Evolutionary conservation across 805 yeast genomes (phyloP).

Genomic region (Kuraishia cidri): DNA sequence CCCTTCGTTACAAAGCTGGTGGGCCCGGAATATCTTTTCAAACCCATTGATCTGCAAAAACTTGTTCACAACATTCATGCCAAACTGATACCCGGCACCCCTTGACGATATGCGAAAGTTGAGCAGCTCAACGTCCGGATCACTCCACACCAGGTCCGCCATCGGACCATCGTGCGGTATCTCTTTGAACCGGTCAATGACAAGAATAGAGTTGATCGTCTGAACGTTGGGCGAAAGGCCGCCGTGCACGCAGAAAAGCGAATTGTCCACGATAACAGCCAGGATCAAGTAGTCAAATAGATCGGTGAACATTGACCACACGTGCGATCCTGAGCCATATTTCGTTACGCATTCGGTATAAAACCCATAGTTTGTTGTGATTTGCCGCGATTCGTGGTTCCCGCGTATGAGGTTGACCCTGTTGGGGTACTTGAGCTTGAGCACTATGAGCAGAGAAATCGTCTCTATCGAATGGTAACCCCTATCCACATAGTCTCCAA

Average conservation of each 20-base stretch:
- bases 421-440: slow-evolving; percentile 82
- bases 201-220: slow-evolving; percentile 82
- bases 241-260: slow-evolving; percentile 93
- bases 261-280: slow-evolving; percentile 84
- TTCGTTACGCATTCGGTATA: slow-evolving; percentile 90
- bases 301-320: slow-evolving; percentile 88
- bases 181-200: slow-evolving; percentile 87
- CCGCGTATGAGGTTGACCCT: slow-evolving; percentile 83
- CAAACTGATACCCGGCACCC: slow-evolving; percentile 98
- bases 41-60: slow-evolving; percentile 72
- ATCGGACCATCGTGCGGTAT: slow-evolving; percentile 99
- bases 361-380: slow-evolving; percentile 95
- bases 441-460: slow-evolving; percentile 68
- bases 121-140: slow-evolving; percentile 76
- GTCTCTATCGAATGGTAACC: slow-evolving; percentile 94
- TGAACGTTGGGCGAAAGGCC: slow-evolving; percentile 95
- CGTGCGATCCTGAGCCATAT: slow-evolving; percentile 64
- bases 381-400: slow-evolving; percentile 93
- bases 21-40: slow-evolving; percentile 84
- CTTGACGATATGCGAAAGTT: slow-evolving; percentile 88
- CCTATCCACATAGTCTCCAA: slow-evolving; percentile 95
- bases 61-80: slow-evolving; percentile 81
- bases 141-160: slow-evolving; percentile 99
- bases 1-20: slow-evolving; percentile 95
- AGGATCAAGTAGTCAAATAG: slow-evolving; percentile 85